These are phyloP conservation scores for Kwoniella heveanensis DNA, from an alignment of 768 basidiomycete species.

Conservation along the genomic window DNA sequence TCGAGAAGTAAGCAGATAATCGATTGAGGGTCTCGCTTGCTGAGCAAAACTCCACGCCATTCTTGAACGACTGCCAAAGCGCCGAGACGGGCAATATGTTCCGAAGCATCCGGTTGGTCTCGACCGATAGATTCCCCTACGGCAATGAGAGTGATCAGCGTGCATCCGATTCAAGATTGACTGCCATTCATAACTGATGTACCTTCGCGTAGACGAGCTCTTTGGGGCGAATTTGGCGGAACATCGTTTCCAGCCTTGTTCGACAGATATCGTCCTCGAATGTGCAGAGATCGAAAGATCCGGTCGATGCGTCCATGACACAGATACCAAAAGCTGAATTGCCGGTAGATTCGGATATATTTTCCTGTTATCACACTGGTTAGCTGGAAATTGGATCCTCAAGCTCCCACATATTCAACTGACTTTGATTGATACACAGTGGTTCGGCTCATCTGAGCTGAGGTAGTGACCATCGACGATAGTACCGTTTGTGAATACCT, in stretches of 20 bases:
- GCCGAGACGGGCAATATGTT: slow-evolving; percentile 75
- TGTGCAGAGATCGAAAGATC: slow-evolving; percentile 84
- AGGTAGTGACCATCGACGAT: slow-evolving; percentile 87
- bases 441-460: slow-evolving; percentile 89
- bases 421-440: slow-evolving; percentile 83
- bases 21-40: slow-evolving; percentile 39
- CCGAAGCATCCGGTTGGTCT: slow-evolving; percentile 80
- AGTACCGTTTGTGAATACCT: slow-evolving; percentile 95
- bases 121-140: slow-evolving; percentile 83
- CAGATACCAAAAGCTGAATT: slow-evolving; percentile 76
- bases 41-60: slow-evolving; percentile 74
- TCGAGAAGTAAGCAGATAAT: slow-evolving; percentile 45
- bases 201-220: slow-evolving; percentile 91
- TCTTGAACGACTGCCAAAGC: slow-evolving; percentile 82
- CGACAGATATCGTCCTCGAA: slow-evolving; percentile 92
- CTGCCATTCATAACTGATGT: slow-evolving; percentile 23
- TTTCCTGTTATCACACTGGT: slow-evolving; percentile 8
- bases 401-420: no score
- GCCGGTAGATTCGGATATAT: slow-evolving; percentile 9
- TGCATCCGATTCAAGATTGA: no score
- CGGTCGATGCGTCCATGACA: slow-evolving; percentile 90
- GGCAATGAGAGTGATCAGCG: no score
- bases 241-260: slow-evolving; percentile 88
- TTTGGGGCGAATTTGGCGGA: slow-evolving; percentile 86
- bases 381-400: no score